Percentiles rank a stretch among this genome's conserved stretches.
Conservation (phyloP, 768 basidiomycete species). For the Wakefieldia striispora region DNA sequence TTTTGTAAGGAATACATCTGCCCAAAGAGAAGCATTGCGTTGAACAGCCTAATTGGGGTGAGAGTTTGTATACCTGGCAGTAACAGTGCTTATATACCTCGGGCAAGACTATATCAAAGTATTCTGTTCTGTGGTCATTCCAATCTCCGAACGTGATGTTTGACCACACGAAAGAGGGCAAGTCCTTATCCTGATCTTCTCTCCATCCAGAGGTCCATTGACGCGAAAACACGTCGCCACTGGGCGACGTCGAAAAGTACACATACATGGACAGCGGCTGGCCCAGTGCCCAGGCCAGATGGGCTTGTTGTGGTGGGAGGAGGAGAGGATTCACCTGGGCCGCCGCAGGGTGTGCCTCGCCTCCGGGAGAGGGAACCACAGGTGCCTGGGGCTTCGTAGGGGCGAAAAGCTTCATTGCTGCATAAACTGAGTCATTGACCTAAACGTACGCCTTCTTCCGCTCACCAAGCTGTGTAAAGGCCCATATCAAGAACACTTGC, state of each 20-base stretch:
- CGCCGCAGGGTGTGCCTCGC: slow-evolving; percentile 9
- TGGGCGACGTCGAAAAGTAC: slow-evolving; percentile 65
- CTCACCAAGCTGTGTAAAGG: slow-evolving; percentile 64
- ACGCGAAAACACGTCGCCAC: slow-evolving; percentile 55
- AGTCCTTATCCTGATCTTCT: slow-evolving; percentile 44
- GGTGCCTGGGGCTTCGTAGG: slow-evolving; percentile 36
- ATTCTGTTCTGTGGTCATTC: slow-evolving; percentile 54
- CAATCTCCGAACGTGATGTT: slow-evolving; percentile 79
- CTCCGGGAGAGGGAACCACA: slow-evolving; percentile 25
- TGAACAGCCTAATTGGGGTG: slow-evolving; percentile 57
- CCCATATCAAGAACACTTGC: slow-evolving; percentile 71
- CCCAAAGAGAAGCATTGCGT: slow-evolving; percentile 79
- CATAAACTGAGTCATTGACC: neutral
- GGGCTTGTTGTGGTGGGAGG: slow-evolving; percentile 53
- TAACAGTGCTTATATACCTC: slow-evolving; percentile 42
- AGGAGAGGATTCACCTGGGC: slow-evolving; percentile 43
- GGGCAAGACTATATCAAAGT: slow-evolving; percentile 65
- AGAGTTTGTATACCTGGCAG: neutral
- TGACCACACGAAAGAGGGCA: slow-evolving; percentile 75
- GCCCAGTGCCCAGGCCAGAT: slow-evolving; percentile 60
- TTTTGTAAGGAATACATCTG: slow-evolving; percentile 73
- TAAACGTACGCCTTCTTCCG: neutral
- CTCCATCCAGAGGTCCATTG: slow-evolving; percentile 51
- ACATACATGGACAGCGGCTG: slow-evolving; percentile 69
- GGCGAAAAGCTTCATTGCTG: slow-evolving; percentile 46